These are phyloP conservation scores for Ulmus americana DNA, from an alignment of 331 rosid genomes.

Conservation along the genomic window DNA sequence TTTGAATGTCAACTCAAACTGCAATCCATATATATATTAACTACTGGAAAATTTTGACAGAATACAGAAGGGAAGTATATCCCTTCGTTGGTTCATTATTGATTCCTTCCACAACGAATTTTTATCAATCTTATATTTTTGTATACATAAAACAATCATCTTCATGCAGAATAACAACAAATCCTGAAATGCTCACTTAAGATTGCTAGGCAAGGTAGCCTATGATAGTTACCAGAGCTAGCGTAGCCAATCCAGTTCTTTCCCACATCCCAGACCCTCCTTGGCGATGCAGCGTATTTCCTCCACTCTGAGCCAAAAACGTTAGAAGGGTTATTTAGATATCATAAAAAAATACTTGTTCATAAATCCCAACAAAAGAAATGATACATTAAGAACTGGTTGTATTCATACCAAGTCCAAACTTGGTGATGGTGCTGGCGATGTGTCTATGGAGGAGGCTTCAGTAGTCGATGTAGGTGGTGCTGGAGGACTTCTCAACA, in stretches of 20 bases:
- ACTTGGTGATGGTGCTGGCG: constrained; percentile 88
- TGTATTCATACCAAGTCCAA: constrained; percentile 50
- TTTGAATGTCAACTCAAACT: constrained; percentile 21
- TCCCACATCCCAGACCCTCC: constrained; percentile 39
- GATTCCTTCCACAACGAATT: constrained; percentile 29
- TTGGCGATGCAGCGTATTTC: constrained; percentile 36
- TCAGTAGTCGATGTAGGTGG: constrained; percentile 47
- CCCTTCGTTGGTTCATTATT: constrained; percentile 27
- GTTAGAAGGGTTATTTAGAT: background rate
- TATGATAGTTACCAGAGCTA: constrained; percentile 43
- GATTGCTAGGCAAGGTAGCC: constrained; percentile 36
- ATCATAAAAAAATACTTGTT: background rate
- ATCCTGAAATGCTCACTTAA: constrained; percentile 24
- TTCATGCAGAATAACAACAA: constrained; percentile 14
- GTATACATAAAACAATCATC: constrained; percentile 27
- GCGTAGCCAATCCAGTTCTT: constrained; percentile 41
- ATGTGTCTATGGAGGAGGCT: constrained; percentile 41
- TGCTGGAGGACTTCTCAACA: constrained; percentile 69
- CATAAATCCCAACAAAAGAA: background rate
- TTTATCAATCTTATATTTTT: constrained; percentile 17
- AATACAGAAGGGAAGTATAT: constrained; percentile 1
- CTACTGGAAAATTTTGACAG: constrained; percentile 5
- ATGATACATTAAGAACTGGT: constrained; percentile 2
- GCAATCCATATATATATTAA: constrained; percentile 23
- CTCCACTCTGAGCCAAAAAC: constrained; percentile 51